These are phyloP conservation scores for Salix caprea DNA, from an alignment of 345 rosid species.

Conservation along the genomic window DNA sequence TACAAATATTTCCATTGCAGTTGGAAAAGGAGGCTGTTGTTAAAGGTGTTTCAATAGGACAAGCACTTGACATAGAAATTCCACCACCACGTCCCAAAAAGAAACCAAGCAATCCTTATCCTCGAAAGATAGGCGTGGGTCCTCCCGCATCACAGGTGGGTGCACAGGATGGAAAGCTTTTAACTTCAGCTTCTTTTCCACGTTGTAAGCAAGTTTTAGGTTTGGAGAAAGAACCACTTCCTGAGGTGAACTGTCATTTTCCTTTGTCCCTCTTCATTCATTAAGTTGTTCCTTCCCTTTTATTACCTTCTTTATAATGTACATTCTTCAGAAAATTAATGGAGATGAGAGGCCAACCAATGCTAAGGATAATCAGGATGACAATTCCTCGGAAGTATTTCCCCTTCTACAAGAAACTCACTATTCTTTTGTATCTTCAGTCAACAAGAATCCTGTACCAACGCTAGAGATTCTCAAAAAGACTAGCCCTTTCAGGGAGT, in stretches of 20 bases:
- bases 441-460: constrained; percentile 43
- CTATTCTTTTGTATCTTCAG: constrained; percentile 48
- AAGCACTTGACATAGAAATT: constrained; percentile 73
- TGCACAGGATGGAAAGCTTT: constrained; percentile 49
- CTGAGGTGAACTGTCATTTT: constrained; percentile 46
- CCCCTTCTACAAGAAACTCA: constrained; percentile 46
- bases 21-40: constrained; percentile 92
- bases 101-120: constrained; percentile 93
- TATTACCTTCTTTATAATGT: constrained; percentile 3
- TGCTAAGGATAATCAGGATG: constrained; percentile 55
- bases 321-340: constrained; percentile 40
- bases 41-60: constrained; percentile 71
- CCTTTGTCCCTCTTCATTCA: background rate
- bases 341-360: constrained; percentile 41
- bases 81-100: constrained; percentile 98
- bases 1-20: constrained; percentile 38
- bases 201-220: constrained; percentile 43
- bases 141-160: constrained; percentile 30
- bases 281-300: constrained; percentile 2
- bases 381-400: constrained; percentile 62
- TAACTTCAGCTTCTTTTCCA: constrained; percentile 42
- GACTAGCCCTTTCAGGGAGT: constrained; percentile 50
- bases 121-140: constrained; percentile 58
- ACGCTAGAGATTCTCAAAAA: constrained; percentile 32
- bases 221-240: constrained; percentile 55